phyloP scores from a whole-genome alignment of 768 basidiomycete species.

The Galerina marginata region DNA sequence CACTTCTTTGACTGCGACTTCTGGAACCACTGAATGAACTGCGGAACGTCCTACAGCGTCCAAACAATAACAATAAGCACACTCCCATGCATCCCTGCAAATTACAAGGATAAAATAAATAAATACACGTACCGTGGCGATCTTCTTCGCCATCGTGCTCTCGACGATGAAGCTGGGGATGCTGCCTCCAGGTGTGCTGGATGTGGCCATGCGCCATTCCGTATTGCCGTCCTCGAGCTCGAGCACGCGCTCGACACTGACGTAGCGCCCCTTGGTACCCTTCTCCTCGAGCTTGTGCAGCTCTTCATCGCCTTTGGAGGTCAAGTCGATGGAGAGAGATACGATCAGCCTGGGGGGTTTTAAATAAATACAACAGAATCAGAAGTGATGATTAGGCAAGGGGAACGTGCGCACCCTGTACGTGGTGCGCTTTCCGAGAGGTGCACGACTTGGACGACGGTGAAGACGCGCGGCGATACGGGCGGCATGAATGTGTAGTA shows the following conservation, averaged over 20 bases:
- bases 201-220: slow-evolving; percentile 85
- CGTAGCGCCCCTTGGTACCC: slow-evolving; percentile 66
- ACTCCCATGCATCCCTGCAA: background rate
- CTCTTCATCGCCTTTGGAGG: slow-evolving; percentile 53
- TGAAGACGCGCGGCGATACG: slow-evolving; percentile 76
- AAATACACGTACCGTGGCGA: slow-evolving; percentile 58
- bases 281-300: slow-evolving; percentile 66
- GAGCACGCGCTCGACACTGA: slow-evolving; percentile 67
- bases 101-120: background rate
- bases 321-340: slow-evolving; percentile 73
- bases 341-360: slow-evolving; percentile 47
- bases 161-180: slow-evolving; percentile 72
- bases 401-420: slow-evolving; percentile 56
- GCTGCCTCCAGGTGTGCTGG: slow-evolving; percentile 70
- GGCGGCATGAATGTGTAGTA: slow-evolving; percentile 77
- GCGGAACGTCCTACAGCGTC: slow-evolving; percentile 65
- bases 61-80: background rate
- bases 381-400: background rate
- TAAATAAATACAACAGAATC: slow-evolving; percentile 29
- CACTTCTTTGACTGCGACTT: slow-evolving; percentile 15
- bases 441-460: slow-evolving; percentile 69
- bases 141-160: slow-evolving; percentile 61
- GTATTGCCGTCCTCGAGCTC: slow-evolving; percentile 67
- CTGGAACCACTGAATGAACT: slow-evolving; percentile 72
- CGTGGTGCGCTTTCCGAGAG: slow-evolving; percentile 54